phyloP scores from a whole-genome alignment of 176 grass and related monocot species.

The Zea luxurians region DNA sequence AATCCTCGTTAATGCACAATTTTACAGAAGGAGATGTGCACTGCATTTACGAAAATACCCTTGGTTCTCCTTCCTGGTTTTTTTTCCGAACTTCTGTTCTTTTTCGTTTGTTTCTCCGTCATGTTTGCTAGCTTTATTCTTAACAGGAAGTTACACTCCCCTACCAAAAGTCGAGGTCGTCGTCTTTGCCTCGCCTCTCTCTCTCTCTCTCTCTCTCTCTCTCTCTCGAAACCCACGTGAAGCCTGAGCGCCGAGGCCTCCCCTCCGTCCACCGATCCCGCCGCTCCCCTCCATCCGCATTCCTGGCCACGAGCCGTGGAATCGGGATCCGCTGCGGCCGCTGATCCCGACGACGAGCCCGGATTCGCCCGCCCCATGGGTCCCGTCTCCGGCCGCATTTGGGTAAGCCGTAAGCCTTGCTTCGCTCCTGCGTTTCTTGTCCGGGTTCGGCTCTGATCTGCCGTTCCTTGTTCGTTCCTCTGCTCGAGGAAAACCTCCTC shows the following conservation, averaged over 20 bases:
- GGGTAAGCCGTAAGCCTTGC: neutral
- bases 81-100: neutral
- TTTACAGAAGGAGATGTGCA: neutral
- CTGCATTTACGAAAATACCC: slow-evolving; percentile 22
- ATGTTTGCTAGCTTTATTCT: slow-evolving; percentile 39
- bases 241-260: neutral
- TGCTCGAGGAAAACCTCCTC: neutral
- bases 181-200: neutral
- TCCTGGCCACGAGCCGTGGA: neutral
- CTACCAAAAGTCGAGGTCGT: slow-evolving; percentile 31
- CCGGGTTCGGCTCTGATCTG: slow-evolving; percentile 35
- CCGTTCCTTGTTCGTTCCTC: slow-evolving; percentile 20
- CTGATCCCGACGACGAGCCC: slow-evolving; percentile 20
- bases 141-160: slow-evolving; percentile 41
- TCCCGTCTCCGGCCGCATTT: slow-evolving; percentile 32
- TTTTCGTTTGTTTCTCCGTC: neutral
- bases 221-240: slow-evolving; percentile 27
- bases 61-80: neutral
- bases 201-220: slow-evolving; percentile 11
- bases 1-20: too few species aligned
- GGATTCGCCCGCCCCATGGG: neutral
- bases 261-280: neutral
- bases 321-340: slow-evolving; percentile 17
- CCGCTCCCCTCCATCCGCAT: slow-evolving; percentile 14
- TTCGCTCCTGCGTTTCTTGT: slow-evolving; percentile 26